These are phyloP conservation scores for Lactifluus piperatus DNA, from an alignment of 768 basidiomycete species.

Conservation along the genomic window DNA sequence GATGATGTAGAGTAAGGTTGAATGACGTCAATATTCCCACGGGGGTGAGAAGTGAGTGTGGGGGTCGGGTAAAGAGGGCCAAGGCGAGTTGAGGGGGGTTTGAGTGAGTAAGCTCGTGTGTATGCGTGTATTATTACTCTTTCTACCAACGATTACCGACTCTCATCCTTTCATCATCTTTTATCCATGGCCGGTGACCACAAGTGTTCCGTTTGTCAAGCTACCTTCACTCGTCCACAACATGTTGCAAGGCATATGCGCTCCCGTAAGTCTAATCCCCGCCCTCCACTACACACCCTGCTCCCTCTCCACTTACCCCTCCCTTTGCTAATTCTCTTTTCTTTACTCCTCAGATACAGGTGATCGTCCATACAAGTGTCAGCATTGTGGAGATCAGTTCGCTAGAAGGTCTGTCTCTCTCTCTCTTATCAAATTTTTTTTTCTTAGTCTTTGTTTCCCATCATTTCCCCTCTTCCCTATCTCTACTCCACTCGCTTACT, in stretches of 20 bases:
- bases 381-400: constrained; percentile 84
- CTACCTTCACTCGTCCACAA: constrained; percentile 82
- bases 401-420: constrained; percentile 61
- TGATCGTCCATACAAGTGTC: constrained; percentile 84
- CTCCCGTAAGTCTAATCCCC: constrained; percentile 54
- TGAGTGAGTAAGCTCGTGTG: too few species aligned
- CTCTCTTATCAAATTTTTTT: background rate
- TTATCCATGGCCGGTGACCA: constrained; percentile 65
- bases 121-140: background rate
- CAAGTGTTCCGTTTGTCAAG: constrained; percentile 81
- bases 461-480: background rate
- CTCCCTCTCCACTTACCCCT: background rate
- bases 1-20: background rate
- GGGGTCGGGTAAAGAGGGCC: too few species aligned
- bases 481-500: background rate
- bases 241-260: constrained; percentile 89
- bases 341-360: constrained; percentile 60
- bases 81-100: too few species aligned
- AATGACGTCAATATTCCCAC: constrained; percentile 18
- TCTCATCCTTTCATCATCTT: background rate
- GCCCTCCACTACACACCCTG: constrained; percentile 9
- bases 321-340: background rate
- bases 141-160: background rate
- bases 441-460: background rate
- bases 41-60: background rate